Evolutionary conservation across 2,329 filamentous ascomycete species (phyloP), one percentile per base, ranked within the genome.

Genomic region (Penicillium sp.): DNA sequence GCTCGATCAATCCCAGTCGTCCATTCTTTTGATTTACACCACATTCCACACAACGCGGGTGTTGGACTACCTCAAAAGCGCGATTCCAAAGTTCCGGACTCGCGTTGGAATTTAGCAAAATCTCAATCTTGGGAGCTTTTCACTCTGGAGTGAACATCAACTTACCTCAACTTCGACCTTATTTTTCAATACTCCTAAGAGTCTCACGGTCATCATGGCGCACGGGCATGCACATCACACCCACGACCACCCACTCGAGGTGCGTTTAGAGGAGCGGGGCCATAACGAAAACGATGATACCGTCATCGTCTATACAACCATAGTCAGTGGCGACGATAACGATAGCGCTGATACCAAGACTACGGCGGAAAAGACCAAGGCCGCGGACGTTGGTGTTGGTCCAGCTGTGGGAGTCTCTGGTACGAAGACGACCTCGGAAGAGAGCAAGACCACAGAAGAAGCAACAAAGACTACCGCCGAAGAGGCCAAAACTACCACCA

Each of bases 221-320:
- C 72, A 73, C 57, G 69, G 67, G 45, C 71, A 73, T 62, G 62
- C 61, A 31, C 70, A 73, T 55, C 35, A 39, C 35, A 50, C 44
- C 11, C 53, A 53, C 9, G 54, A 60, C 52, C 65, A 59, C 54
- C 59, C 51, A 53, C 64, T 67, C 54, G 60, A 69, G 54, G 57
- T 49, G 54, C 57, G 54, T 33, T 54, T 65, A 43, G 59, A 63
- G 37, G 53, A 55, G 52, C 59, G 57, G 43, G 58, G 54, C 13
- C 48, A 53, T 44, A 55, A 62, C 26, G 54, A 62, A 14, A 52
- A 53, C 23, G 56, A 62, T 57, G 56, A 69, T 14, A 57, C 61
- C 13, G 70, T 82, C 42, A 76, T 85, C 43, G 82, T 84, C 68
- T 76, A 83, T 46, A 85, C 83, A 0, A 83, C 81, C 2, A 21